Base-by-base conservation (phyloP, 192 early-diverging fungal species). In the Umbelopsis isabellina region DNA sequence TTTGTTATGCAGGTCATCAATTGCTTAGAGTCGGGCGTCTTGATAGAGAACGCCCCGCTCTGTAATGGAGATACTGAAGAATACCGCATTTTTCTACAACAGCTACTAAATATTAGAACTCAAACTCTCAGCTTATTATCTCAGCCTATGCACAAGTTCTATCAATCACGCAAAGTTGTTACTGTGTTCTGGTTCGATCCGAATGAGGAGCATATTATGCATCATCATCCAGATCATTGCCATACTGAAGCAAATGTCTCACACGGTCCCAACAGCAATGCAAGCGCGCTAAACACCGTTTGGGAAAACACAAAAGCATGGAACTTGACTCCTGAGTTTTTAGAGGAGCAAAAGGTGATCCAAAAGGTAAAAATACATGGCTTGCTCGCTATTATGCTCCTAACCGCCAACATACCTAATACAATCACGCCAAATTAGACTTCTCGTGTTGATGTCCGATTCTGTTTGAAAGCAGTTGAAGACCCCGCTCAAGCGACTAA, bases 51-150 rank as follows among this genome's bases (percentile, higher is more conserved):
- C 23, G 75, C 91, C 48, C 92, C 92, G 9, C 69, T 91, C 4
- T 90, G 91, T 79, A 93, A 92, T 73, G 92, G 92, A n/a, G 92
- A 94, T 79, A 87, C 91, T 1, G 66, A 64, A 46, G 91, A 94
- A 79, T 93, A 93, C 78, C 87, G 76, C 68, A 79, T 78, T 13
- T 86, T 93, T 45, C 78, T 92, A 49, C 81, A 81, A 3, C 83
- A 86, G 37, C 75, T 91, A 64, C 75, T 90, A 69, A 75, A 83
- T 23, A 79, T 92, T 53, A 84, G 86, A 52, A 82, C 84, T 21
- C 85, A 83, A 65, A 86, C 88, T 12, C 77, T 90, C 46, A 79
- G 82, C 4, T 61, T 87, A 70, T 75, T 87, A 45, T 85, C 88
- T 21, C 78, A 78, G n/a, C 79, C 81, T 9, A 65, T 94, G 30